Evolutionary conservation across 2,329 filamentous ascomycete genomes (phyloP).

Genomic region (Fusarium agapanthi): DNA sequence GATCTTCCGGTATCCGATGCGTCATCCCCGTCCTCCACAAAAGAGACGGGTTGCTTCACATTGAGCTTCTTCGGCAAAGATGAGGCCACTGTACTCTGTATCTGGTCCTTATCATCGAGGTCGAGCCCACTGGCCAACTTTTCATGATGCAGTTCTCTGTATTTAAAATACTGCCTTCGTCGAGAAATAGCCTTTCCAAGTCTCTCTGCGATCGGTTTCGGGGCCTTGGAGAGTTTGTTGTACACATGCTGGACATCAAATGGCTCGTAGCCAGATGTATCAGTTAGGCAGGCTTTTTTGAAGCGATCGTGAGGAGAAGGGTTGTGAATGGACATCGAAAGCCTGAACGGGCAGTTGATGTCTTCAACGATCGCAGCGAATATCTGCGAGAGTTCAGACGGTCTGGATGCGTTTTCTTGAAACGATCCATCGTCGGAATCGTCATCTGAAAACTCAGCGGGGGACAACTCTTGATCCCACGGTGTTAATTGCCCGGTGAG

Average conservation of each 20-base stretch:
- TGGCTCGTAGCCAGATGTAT: neutral
- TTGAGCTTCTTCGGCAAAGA: neutral
- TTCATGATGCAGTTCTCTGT: neutral
- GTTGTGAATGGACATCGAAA: neutral
- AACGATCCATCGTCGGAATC: fast-evolving
- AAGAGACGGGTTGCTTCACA: fast-evolving
- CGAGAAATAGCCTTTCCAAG: neutral
- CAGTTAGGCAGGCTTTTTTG: fast-evolving
- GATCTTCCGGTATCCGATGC: neutral
- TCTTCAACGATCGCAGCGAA: neutral
- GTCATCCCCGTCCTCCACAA: fast-evolving
- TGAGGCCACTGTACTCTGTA: neutral
- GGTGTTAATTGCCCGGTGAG: neutral
- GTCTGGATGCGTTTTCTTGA: fast-evolving
- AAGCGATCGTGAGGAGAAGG: constrained; percentile 20
- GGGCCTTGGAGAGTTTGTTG: fast-evolving
- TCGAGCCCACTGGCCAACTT: neutral
- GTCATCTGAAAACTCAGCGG: fast-evolving
- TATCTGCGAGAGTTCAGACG: neutral
- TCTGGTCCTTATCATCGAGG: fast-evolving
- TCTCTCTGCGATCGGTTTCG: fast-evolving
- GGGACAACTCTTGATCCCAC: neutral
- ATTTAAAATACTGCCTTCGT: constrained; percentile 17
- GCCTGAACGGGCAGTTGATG: neutral
- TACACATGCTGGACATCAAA: constrained; percentile 3